Conservation (phyloP, 2,329 filamentous ascomycete species). For the Aspergillus calidoustus region DNA sequence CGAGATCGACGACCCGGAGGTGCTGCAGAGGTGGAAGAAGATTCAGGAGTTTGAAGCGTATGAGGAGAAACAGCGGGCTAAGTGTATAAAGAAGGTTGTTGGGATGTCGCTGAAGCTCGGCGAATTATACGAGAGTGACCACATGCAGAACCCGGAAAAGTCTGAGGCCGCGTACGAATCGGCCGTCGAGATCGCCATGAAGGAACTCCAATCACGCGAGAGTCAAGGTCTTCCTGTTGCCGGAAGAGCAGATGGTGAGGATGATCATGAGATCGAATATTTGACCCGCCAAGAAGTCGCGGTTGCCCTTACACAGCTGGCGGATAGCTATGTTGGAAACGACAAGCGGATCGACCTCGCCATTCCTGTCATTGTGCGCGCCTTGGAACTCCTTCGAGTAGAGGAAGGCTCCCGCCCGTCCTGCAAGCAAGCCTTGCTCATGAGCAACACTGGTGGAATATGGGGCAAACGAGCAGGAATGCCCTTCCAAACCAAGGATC, state of each 20-base stretch:
- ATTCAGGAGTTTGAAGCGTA: constrained; percentile 32
- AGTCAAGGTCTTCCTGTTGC: constrained; percentile 70
- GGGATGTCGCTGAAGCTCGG: constrained; percentile 82
- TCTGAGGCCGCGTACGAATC: constrained; percentile 78
- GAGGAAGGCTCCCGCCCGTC: constrained; percentile 50
- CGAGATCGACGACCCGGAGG: constrained; percentile 26
- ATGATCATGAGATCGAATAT: constrained; percentile 37
- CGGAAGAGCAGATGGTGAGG: constrained; percentile 55
- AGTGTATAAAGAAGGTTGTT: constrained; percentile 73
- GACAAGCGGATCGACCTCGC: constrained; percentile 75
- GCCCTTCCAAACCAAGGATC: constrained; percentile 32
- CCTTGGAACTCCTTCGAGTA: constrained; percentile 68
- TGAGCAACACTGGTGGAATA: constrained; percentile 63
- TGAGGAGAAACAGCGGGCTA: constrained; percentile 58
- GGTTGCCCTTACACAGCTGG: constrained; percentile 62
- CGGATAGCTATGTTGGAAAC: constrained; percentile 73
- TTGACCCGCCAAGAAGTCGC: constrained; percentile 46
- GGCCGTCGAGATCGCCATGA: constrained; percentile 78
- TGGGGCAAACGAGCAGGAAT: constrained; percentile 40
- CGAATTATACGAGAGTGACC: constrained; percentile 76
- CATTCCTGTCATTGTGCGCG: constrained; percentile 84
- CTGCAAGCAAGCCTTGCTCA: constrained; percentile 78
- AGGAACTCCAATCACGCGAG: constrained; percentile 72
- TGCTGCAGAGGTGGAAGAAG: constrained; percentile 29
- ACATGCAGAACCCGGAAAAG: constrained; percentile 72